Conservation (phyloP, 371 early-diverging fungal genomes). For the Mucor plumbeus region DNA sequence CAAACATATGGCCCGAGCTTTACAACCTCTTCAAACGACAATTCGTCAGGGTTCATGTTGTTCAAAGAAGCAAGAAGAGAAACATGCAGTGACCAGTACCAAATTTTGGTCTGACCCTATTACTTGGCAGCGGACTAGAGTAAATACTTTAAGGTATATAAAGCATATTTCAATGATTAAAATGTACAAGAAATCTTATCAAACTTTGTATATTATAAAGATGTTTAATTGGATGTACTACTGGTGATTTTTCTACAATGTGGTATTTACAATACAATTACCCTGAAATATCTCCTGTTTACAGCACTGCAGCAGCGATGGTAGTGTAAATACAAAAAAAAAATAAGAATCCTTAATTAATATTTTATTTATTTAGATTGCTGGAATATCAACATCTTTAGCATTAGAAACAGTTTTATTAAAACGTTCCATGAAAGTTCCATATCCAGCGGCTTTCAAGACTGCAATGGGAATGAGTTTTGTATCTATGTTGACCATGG, state of each 20-base stretch:
- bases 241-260: conserved; percentile 58
- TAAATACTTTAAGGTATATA: conserved; percentile 51
- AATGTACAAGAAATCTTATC: too few species aligned
- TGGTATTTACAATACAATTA: conserved; percentile 55
- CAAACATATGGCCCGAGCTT: not conserved
- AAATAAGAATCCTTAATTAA: too few species aligned
- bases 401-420: conserved; percentile 55
- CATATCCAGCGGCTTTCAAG: conserved; percentile 47
- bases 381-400: conserved; percentile 57
- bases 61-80: conserved; percentile 4
- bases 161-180: too few species aligned
- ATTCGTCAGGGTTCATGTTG: conserved; percentile 12
- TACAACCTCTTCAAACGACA: not conserved
- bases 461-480: conserved; percentile 64
- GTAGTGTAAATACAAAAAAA: too few species aligned
- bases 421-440: conserved; percentile 46
- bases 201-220: conserved; percentile 15
- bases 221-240: conserved; percentile 59
- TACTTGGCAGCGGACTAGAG: conserved; percentile 53
- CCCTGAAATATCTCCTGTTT: conserved; percentile 44
- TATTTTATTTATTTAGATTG: conserved; percentile 23
- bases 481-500: conserved; percentile 65
- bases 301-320: conserved; percentile 55
- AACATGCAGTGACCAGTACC: conserved; percentile 10
- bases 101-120: conserved; percentile 54